phyloP scores from a whole-genome alignment of 805 yeast species.

The Teunomyces aglyptinius region DNA sequence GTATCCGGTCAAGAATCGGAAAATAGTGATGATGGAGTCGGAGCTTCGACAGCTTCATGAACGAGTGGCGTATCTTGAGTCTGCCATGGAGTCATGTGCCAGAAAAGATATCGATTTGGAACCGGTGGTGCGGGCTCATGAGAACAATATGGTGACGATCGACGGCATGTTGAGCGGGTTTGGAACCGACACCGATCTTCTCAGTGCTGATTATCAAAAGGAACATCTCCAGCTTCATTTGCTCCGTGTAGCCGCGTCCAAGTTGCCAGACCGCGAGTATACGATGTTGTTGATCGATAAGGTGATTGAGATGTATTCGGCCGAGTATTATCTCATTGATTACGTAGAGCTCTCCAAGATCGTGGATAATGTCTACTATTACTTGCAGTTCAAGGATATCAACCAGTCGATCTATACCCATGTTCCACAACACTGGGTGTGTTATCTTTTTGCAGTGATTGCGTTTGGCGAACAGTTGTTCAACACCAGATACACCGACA shows the following conservation, averaged over 20 bases:
- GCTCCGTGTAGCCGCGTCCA: not conserved
- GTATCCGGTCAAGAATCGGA: constrained; percentile 39
- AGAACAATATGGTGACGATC: not conserved
- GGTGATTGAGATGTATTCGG: constrained; percentile 29
- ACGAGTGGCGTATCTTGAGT: constrained; percentile 29
- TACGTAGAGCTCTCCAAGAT: constrained; percentile 16
- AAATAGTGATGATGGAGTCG: constrained; percentile 43
- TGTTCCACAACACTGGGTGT: not conserved
- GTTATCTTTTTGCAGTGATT: constrained; percentile 29
- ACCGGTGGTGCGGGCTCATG: not conserved
- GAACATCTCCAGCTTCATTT: not conserved
- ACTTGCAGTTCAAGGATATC: not conserved
- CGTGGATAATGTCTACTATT: constrained; percentile 7
- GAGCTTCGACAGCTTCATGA: constrained; percentile 36
- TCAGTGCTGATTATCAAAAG: not conserved
- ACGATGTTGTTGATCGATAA: constrained; percentile 19
- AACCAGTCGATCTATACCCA: not conserved
- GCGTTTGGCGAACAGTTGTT: constrained; percentile 41
- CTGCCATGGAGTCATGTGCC: not conserved
- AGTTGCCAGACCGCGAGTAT: not conserved
- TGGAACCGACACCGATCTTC: not conserved
- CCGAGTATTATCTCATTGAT: constrained; percentile 37
- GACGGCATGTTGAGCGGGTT: not conserved
- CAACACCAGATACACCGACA: constrained; percentile 8
- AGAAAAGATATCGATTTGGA: no score